Evolutionary conservation across 139 green algal species (phyloP), one percentile per base, ranked within the genome.

Genomic region (Picocystis salinarum): DNA sequence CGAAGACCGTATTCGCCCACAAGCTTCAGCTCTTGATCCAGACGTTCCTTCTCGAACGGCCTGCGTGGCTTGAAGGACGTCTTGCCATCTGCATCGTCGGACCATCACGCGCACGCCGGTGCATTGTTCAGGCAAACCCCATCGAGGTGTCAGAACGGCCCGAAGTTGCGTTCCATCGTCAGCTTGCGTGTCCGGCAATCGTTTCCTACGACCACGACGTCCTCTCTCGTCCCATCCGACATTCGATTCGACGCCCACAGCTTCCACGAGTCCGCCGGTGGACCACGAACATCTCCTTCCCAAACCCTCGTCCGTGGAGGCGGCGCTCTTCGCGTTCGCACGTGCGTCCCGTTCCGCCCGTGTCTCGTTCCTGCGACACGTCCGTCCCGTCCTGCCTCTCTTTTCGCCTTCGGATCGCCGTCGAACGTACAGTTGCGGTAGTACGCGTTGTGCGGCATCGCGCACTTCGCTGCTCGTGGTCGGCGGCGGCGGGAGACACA

Each of bases 21-120:
- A n/a, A 93, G 59, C 79, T 99, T 99, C 66, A 99, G 65, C 76
- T 99, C 89, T 27, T 67, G 64, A 55, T 99, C 89, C 45, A 99
- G 70, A 40, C 89, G 88, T 62, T 97, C 89, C 82, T 99, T 99
- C 82, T 99, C 89, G 57, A 93, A 99, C 30, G 89, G 89, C 67
- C 89, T 82, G 45, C 89, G 64, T 18, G 89, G 89, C 80, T 92
- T 94, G 72, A 94, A 96, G 69, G 93, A 97, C 28, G 85, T 95
- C 73, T 99, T 99, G 54, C 77, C 76, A 69, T 91, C 63, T 73
- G 63, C 24, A 30, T 22, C n/a, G n/a, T n/a, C n/a, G n/a, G n/a
- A n/a, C n/a, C n/a, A n/a, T n/a, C n/a, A n/a, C n/a, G n/a, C n/a
- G n/a, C n/a, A n/a, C n/a, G n/a, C n/a, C n/a, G n/a, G n/a, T n/a